Percentiles rank a stretch among this genome's conserved stretches.
Evolutionary conservation across 768 basidiomycete genomes (phyloP).

Genomic region (Rhodotorula kratochvilovae): DNA sequence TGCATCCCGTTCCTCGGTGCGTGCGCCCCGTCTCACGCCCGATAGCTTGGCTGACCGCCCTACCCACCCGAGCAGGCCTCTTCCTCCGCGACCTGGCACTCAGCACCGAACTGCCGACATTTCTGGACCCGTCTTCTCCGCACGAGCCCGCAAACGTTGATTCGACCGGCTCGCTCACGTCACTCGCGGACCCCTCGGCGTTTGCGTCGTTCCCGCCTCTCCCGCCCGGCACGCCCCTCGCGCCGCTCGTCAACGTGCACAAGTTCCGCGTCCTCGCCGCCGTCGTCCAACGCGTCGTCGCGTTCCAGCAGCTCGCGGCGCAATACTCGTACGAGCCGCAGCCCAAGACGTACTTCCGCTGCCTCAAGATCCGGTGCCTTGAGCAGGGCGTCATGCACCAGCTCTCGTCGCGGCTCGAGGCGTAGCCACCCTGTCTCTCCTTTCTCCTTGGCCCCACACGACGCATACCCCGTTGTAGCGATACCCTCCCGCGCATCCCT

Average conservation of each 20-base stretch:
- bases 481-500: too few relatives aligned
- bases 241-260: slow-evolving; percentile 44
- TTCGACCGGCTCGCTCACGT: slow-evolving; percentile 13
- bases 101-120: slow-evolving; percentile 40
- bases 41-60: too few relatives aligned
- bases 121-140: slow-evolving; percentile 42
- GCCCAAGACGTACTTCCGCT: slow-evolving; percentile 28
- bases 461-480: too few relatives aligned
- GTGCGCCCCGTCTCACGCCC: not conserved
- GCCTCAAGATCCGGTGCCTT: slow-evolving; percentile 34
- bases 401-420: slow-evolving; percentile 14
- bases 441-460: too few relatives aligned
- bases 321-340: slow-evolving; percentile 33
- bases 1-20: slow-evolving; percentile 42
- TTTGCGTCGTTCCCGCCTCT: slow-evolving; percentile 31
- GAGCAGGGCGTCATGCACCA: slow-evolving; percentile 10
- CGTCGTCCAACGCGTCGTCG: slow-evolving; percentile 26
- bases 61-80: slow-evolving; percentile 20
- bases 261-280: slow-evolving; percentile 39
- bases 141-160: slow-evolving; percentile 24
- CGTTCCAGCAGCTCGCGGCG: slow-evolving; percentile 38
- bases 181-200: slow-evolving; percentile 25
- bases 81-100: slow-evolving; percentile 41
- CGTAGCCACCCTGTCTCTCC: too few relatives aligned
- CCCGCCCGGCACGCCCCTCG: slow-evolving; percentile 13